Evolutionary conservation across 257 asterid species (phyloP), one percentile per base, ranked within the genome.

Genomic region (Fraxinus cuspidata): DNA sequence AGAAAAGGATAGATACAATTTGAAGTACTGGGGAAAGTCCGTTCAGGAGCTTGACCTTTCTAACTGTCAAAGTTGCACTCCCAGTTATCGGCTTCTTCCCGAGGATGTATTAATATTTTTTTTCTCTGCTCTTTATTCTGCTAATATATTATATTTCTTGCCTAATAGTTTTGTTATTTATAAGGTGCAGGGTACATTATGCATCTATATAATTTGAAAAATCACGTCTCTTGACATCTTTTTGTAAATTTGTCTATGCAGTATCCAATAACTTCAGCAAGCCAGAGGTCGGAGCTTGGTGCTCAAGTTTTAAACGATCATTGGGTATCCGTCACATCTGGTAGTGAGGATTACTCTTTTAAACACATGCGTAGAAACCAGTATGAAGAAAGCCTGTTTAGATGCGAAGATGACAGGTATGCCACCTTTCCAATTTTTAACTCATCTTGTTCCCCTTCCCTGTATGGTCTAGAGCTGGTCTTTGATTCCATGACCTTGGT

Each of bases 241-340:
- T 9, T 72, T 65, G 3, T 42, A 64, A 74, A 25, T 71, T 78
- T 74, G n/a, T 72, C 74, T 78, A 73, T 89, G 86, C 90, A 96
- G 99, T 96, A 92, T 82, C 98, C 97, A 65, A 91, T 92, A 75
- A 83, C 96, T 77, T 75, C 89, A 70, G 99, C 96, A 74, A 94
- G 99, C 87, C 92, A 92, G 81, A 94, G 92, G 81, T 88, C 98
- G 67, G 97, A 92, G 80, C 97, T 96, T 82, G 98, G 97, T 78
- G 86, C 88, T 72, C 92, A 89, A 86, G 98, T 96, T 71, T 83
- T 96, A 66, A 96, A 96, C 75, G 97, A 96, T 78, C 91, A 87
- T 70, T 96, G 97, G 97, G 99, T 96, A 64, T 96, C 99, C 79
- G 99, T 96, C 84, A 96, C 99, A 74, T 96, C 97, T 74, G 99